Evolutionary conservation across 768 basidiomycete genomes (phyloP), one percentile per base, ranked within the genome.

Genomic region (Trametes cubensis): DNA sequence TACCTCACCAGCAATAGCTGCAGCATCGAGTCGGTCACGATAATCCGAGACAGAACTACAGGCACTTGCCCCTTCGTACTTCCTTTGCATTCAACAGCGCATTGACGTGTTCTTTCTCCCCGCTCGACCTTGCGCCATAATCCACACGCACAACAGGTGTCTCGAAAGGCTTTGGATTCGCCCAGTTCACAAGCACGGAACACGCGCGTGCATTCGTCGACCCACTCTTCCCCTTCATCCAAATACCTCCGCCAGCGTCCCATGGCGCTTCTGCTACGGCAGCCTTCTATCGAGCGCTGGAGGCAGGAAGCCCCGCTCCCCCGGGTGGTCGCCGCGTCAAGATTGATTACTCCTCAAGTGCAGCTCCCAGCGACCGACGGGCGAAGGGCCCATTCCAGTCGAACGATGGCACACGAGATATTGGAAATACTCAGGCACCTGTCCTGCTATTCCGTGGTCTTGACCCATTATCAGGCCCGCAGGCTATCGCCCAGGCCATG

Each of bases 101-200:
- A 88, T 91, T 93, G 79, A 91, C 88, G 75, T 87, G 79, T 71
- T 76, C 72, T 70, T 79, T 82, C 79, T 80, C 78, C 77, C 49
- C 38, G 47, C 58, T 23, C 44, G 48, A 34, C 53, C 63, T 34
- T 23, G 26, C 28, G 39, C 80, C 83, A 85, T 6, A 39, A 26
- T 40, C 55, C 10, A 20, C 76, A 87, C 45, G 48, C 40, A 6
- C 42, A 39, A 59, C 63, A 94, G 93, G 93, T 87, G 78, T 83
- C 64, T 95, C 95, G 58, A 96, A 96, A 77, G 91, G 93, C 71
- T 98, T 98, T 73, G 97, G 95, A 61, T 99, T 99, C 76, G 95
- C 94, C 69, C 92, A 94, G 77, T 99, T 99, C 74, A 78, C 88
- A 45, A 87, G 81, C 66, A 81, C 89, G 59, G 92, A 92, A 68